Conservation (phyloP, 208 protist genomes). For the Leptomonas pyrrhocoris region DNA sequence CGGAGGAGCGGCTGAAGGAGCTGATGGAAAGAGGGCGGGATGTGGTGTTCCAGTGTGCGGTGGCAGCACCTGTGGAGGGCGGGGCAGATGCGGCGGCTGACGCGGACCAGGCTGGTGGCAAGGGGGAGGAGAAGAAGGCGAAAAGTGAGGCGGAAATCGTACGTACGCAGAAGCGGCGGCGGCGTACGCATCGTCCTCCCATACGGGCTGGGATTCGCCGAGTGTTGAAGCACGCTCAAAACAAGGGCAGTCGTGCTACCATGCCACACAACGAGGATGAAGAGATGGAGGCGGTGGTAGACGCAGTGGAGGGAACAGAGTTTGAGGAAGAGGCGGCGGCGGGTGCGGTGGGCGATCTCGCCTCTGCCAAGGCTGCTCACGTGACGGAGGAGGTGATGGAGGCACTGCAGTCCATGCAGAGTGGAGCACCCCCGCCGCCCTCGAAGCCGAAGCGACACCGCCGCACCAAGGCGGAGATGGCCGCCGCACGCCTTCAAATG, state of each 20-base stretch:
- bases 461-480: constrained; percentile 12
- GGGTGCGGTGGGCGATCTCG: background rate
- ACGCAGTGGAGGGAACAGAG: background rate
- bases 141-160: too few species aligned
- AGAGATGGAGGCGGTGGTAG: background rate
- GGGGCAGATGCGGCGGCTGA: background rate
- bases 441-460: background rate
- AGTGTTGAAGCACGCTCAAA: background rate
- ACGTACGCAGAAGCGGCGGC: too few species aligned
- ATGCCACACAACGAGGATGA: background rate
- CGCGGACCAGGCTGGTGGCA: background rate
- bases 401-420: background rate
- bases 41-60: constrained; percentile 16
- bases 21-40: constrained; percentile 8
- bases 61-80: background rate
- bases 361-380: background rate
- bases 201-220: too few species aligned
- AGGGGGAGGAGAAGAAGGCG: background rate
- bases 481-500: background rate
- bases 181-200: too few species aligned
- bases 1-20: background rate
- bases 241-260: background rate
- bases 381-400: background rate
- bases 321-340: background rate
- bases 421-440: background rate